Conservation (phyloP, 176 grass and related monocot genomes). For the Ensete glaucum region DNA sequence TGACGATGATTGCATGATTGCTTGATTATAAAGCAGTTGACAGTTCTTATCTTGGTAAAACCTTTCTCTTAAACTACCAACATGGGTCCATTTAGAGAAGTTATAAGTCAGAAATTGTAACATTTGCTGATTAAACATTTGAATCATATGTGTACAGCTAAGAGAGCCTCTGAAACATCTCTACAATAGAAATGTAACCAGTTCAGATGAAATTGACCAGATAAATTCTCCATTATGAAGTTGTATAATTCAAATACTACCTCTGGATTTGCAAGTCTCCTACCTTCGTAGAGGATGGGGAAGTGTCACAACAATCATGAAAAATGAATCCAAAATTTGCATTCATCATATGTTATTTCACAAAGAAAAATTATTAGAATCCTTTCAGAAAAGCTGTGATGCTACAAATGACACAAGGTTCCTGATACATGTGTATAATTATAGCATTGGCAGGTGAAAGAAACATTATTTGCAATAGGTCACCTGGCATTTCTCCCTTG, state of each 20-base stretch:
- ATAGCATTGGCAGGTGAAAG: not conserved
- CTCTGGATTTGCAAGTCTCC: not conserved
- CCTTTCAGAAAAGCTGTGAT: not conserved
- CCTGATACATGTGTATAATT: not conserved
- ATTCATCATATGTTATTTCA: not conserved
- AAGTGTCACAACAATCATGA: not conserved
- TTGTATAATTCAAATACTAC: not conserved
- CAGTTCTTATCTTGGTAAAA: not conserved
- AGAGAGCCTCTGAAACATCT: not conserved
- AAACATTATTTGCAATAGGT: conserved; percentile 1
- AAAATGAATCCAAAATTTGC: not conserved
- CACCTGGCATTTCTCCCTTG: conserved; percentile 97
- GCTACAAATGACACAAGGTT: not conserved
- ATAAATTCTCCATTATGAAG: not conserved
- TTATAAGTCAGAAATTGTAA: not conserved
- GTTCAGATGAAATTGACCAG: not conserved
- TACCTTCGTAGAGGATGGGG: not conserved
- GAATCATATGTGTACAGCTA: not conserved
- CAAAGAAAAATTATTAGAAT: not conserved
- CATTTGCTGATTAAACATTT: not conserved
- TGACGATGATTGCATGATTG: not conserved
- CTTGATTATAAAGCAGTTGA: not conserved
- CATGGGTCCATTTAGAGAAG: not conserved
- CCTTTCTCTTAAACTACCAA: not conserved
- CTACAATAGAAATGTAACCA: not conserved